Percentiles rank a stretch among this genome's conserved stretches.
phyloP scores from a whole-genome alignment of 352 stramenopile species.

The Phytophthora syringae region DNA sequence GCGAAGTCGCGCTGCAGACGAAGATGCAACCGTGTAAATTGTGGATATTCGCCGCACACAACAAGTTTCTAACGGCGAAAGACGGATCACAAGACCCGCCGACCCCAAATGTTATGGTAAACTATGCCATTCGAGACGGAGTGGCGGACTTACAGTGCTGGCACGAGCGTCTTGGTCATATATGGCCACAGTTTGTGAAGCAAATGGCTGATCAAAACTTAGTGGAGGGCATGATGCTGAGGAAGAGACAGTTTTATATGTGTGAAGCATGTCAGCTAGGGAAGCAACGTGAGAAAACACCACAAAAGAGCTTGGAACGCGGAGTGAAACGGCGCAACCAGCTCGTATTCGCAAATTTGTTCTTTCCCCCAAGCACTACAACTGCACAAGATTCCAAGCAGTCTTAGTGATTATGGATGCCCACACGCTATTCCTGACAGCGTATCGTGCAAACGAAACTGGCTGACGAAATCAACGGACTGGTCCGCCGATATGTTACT shows the following conservation, averaged over 20 bases:
- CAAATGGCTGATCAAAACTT: background rate
- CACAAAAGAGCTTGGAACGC: background rate
- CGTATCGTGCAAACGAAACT: background rate
- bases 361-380: background rate
- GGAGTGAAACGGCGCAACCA: constrained; percentile 1
- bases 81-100: background rate
- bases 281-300: background rate
- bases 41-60: constrained; percentile 6
- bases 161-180: constrained; percentile 8
- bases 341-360: background rate
- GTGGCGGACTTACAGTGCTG: constrained; percentile 4
- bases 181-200: constrained; percentile 1
- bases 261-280: constrained; percentile 12
- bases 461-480: background rate
- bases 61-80: constrained; percentile 1
- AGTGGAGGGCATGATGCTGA: constrained; percentile 1
- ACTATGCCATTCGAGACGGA: constrained; percentile 4
- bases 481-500: background rate
- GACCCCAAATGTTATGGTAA: background rate
- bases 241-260: constrained; percentile 1
- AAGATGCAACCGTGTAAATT: constrained; percentile 5
- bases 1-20: background rate
- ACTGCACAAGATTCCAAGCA: background rate
- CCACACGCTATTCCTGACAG: background rate
- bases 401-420: constrained; percentile 4